Base-by-base conservation (phyloP, 495 filamentous ascomycete genomes). In the Tetracladium marchalianum region DNA sequence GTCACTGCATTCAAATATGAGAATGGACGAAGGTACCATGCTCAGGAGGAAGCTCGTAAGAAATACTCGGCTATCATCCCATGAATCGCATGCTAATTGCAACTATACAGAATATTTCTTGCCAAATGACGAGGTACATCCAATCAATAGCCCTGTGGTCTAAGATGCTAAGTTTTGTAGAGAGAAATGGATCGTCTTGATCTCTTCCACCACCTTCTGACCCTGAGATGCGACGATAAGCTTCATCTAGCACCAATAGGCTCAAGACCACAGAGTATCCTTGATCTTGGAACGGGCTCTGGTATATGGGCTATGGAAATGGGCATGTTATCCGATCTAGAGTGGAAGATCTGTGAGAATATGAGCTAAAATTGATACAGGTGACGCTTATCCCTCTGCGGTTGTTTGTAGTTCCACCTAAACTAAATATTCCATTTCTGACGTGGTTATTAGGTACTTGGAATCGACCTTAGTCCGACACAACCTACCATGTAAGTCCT, bases 1-100 rank as follows among this genome's bases (percentile, higher is more conserved):
- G 55, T 73, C 43, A 66, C 56, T 39, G 58, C 65, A 24, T 64
- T 69, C 46, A 22, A 7, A 24, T 41, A 42, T 11, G 72, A 78
- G 56, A 76, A 80, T 53, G 73, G 74, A 4, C 63, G 76, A n/a
- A 65, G 75, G 15, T 80, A 78, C 51, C 73, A 78, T 39, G 61
- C 24, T 27, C 22, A 27, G 22, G 22, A 27, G 22, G 22, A 27
- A 27, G 22, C 22, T 27, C 22, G 22, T 27, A 27, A 27, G 22
- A 27, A 3, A 27, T 7, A 3, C 7, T 27, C 22, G 7, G 22
- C 22, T 27, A 3, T 7, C 22, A 7, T 7, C 22, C 3, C 3
- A 27, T 3, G 7, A 27, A 27, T 7, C 22, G 7, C 3, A 27
- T 27, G 3, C 22, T 27, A 27, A 27, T 27, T 27, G 22, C 22